Conservation (phyloP, 805 yeast genomes). For the Candida caryicola region DNA sequence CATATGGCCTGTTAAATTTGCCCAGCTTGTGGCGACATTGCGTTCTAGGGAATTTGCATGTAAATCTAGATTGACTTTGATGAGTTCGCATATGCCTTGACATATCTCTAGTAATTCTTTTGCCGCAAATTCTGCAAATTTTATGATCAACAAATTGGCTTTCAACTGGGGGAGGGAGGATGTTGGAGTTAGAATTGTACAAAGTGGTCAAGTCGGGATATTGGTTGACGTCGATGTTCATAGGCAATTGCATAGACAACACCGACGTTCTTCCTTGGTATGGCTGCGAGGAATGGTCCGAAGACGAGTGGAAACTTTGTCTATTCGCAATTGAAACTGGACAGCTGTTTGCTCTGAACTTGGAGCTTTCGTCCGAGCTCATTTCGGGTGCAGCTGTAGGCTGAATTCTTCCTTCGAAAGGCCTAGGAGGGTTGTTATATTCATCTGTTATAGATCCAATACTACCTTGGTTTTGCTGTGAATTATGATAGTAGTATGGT, state of each 20-base stretch:
- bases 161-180: conserved; percentile 36
- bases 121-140: conserved; percentile 53
- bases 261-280: background rate
- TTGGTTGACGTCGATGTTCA: conserved; percentile 16
- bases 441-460: no score
- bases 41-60: conserved; percentile 55
- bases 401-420: no score
- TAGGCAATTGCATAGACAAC: conserved; percentile 11
- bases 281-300: background rate
- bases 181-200: conserved; percentile 32
- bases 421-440: no score
- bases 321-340: conserved; percentile 2
- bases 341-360: conserved; percentile 5
- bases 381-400: no score
- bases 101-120: conserved; percentile 56
- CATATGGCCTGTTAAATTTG: conserved; percentile 65
- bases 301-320: background rate
- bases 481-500: background rate
- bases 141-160: conserved; percentile 35
- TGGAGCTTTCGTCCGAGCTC: background rate
- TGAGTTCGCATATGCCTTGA: conserved; percentile 63
- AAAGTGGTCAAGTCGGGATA: conserved; percentile 41
- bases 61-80: conserved; percentile 53
- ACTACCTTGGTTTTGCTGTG: background rate
- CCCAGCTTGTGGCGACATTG: conserved; percentile 59